These are phyloP conservation scores for Xylaria sp. DNA, from an alignment of 2,329 filamentous ascomycete species.

Conservation along the genomic window DNA sequence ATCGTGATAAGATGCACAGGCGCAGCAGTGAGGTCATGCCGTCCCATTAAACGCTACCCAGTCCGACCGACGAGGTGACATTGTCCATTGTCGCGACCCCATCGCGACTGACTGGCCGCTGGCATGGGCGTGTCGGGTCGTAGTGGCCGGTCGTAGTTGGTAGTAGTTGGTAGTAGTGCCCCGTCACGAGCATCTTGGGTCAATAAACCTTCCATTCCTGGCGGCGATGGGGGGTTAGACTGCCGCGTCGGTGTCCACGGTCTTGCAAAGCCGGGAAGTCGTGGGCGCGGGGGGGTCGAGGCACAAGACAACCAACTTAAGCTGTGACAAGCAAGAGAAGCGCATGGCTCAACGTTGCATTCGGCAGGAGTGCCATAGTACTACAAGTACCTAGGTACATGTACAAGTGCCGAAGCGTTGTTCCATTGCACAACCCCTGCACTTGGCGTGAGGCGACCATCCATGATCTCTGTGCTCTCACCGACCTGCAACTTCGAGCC, in stretches of 20 bases:
- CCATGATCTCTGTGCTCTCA: too few relatives aligned
- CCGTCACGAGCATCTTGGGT: slow-evolving; percentile 18
- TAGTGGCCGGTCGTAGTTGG: too few relatives aligned
- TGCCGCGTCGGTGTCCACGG: slow-evolving; percentile 12
- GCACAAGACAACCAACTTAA: neutral
- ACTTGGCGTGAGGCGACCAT: too few relatives aligned
- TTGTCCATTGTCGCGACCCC: slow-evolving; percentile 31
- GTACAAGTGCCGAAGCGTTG: too few relatives aligned
- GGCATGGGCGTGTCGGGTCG: neutral
- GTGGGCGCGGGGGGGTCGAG: neutral
- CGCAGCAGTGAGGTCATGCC: slow-evolving; percentile 14
- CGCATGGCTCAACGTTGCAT: slow-evolving; percentile 30
- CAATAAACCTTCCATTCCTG: slow-evolving; percentile 40
- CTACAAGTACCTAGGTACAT: neutral
- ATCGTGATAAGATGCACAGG: slow-evolving; percentile 28
- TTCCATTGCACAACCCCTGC: too few relatives aligned
- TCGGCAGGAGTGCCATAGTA: slow-evolving; percentile 15
- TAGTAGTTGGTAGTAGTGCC: too few relatives aligned
- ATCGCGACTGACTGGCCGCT: slow-evolving; percentile 24
- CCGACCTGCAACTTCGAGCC: too few relatives aligned
- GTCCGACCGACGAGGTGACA: slow-evolving; percentile 28
- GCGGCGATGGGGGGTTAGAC: slow-evolving; percentile 24
- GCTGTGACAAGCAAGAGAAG: slow-evolving; percentile 10
- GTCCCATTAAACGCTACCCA: slow-evolving; percentile 19
- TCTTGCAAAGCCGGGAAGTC: slow-evolving; percentile 26